phyloP scores from a whole-genome alignment of 1,139 yeast genomes.

The Magnusiomyces ingens region DNA sequence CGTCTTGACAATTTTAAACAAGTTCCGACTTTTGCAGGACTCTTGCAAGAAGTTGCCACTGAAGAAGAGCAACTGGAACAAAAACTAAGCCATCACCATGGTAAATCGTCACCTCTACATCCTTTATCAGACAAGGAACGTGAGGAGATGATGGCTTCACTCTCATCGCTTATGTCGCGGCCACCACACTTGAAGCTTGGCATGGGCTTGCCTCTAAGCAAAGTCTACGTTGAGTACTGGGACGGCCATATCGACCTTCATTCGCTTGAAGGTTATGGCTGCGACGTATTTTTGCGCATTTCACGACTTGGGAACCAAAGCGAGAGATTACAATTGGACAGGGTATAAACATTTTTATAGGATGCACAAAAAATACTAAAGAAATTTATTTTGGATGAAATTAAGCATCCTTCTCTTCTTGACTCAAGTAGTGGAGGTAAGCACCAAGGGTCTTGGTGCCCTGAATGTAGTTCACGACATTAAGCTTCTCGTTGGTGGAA shows the following conservation, averaged over 20 bases:
- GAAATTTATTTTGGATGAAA: neutral
- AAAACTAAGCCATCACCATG: neutral
- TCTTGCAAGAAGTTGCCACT: conserved; percentile 25
- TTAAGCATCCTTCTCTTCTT: conserved; percentile 32
- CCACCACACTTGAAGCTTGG: conserved; percentile 74
- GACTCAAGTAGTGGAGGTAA: conserved; percentile 79
- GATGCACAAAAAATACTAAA: neutral
- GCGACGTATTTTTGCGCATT: conserved; percentile 74
- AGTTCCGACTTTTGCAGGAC: conserved; percentile 38
- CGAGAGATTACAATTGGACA: conserved; percentile 61
- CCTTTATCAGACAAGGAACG: conserved; percentile 20
- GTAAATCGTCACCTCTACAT: neutral
- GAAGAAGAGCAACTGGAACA: conserved; percentile 4
- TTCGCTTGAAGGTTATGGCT: conserved; percentile 83
- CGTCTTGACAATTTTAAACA: conserved; percentile 29
- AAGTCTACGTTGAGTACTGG: conserved; percentile 93
- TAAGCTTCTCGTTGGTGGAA: conserved; percentile 90
- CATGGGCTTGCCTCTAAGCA: conserved; percentile 84
- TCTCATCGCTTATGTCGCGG: conserved; percentile 54
- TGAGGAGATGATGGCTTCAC: conserved; percentile 32
- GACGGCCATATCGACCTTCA: conserved; percentile 80
- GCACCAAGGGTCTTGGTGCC: conserved; percentile 95
- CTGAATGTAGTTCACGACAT: conserved; percentile 79
- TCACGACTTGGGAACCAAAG: conserved; percentile 70
- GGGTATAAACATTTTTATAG: conserved; percentile 42